Conservation (phyloP, 1,284 basidiomycete species). For the Sanghuangporus baumii region DNA sequence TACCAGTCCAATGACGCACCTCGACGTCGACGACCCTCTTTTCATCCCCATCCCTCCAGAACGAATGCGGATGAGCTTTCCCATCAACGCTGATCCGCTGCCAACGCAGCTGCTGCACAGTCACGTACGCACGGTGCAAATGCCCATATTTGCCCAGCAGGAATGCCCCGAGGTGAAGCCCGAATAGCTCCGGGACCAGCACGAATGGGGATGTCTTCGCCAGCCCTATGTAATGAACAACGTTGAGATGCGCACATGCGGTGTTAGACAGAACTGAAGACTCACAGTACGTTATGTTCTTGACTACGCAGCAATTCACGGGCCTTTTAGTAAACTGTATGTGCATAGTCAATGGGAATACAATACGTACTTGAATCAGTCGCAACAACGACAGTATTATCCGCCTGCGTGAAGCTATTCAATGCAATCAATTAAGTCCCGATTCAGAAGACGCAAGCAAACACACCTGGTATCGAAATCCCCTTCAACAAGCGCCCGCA, state of each 20-base stretch:
- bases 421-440: neutral
- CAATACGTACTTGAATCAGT: constrained; percentile 74
- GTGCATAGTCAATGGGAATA: neutral
- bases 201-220: constrained; percentile 86
- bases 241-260: constrained; percentile 1
- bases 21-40: constrained; percentile 68
- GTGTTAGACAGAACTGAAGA: neutral
- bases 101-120: constrained; percentile 84
- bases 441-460: neutral
- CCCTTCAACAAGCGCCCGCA: constrained; percentile 75
- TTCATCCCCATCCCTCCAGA: constrained; percentile 87
- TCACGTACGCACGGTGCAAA: constrained; percentile 69
- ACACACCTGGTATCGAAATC: constrained; percentile 64
- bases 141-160: constrained; percentile 83
- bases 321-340: neutral
- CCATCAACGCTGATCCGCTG: constrained; percentile 61
- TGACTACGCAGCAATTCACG: constrained; percentile 46
- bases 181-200: constrained; percentile 80
- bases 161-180: constrained; percentile 81
- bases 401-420: constrained; percentile 71
- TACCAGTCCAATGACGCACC: constrained; percentile 28
- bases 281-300: constrained; percentile 87
- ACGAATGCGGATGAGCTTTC: constrained; percentile 73
- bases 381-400: constrained; percentile 81
- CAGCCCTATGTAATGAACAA: constrained; percentile 46